Evolutionary conservation across 768 basidiomycete genomes (phyloP), one percentile per base, ranked within the genome.

Genomic region (Xerocomus potaroensis): DNA sequence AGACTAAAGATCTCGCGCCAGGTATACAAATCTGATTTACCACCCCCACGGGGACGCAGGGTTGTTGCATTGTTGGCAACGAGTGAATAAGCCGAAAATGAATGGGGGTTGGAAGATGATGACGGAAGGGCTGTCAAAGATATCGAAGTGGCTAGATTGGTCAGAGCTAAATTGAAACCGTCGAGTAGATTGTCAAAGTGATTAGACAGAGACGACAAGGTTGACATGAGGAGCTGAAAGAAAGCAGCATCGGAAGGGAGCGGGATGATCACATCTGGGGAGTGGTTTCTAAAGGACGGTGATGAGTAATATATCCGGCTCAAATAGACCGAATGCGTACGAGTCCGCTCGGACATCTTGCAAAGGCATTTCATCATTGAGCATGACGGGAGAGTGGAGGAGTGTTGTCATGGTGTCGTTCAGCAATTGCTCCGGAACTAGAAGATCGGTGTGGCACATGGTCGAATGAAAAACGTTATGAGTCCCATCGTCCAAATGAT

Each of bases 1-100:
- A 94, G 67, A 48, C 83, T 82, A 59, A 97, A 95, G 23, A 96
- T 84, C 66, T 91, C 83, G 19, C 94, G 72, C 94, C 94, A 96
- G 6, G 80, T 75, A 61, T 89, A 91, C 8, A 97, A 66, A 55
- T 97, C 93, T 10, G 67, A 48, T 60, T 68, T 50, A 33, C 66
- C 45, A 53, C 66, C 55, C 15, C 36, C 19, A 54, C 55, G 1
- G 72, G 75, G 60, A 77, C 75, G 8, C 72, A 71, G 11, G 71
- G 71, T 47, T 18, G 22, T 35, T 3, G 44, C 44, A 27, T 65
- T 65, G 27, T 23, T 12, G 18, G 45, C 40, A 1, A 51, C 33
- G 27, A 49, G 37, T 2, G 72, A 70, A 47, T 71, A 61, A 5
- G 68, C 55, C 3, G 62, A 61, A 53, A 72, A 73, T 15, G 60